Evolutionary conservation across 352 stramenopile genomes (phyloP), one percentile per base, ranked within the genome.

Genomic region (Globisporangium paroecandrum): DNA sequence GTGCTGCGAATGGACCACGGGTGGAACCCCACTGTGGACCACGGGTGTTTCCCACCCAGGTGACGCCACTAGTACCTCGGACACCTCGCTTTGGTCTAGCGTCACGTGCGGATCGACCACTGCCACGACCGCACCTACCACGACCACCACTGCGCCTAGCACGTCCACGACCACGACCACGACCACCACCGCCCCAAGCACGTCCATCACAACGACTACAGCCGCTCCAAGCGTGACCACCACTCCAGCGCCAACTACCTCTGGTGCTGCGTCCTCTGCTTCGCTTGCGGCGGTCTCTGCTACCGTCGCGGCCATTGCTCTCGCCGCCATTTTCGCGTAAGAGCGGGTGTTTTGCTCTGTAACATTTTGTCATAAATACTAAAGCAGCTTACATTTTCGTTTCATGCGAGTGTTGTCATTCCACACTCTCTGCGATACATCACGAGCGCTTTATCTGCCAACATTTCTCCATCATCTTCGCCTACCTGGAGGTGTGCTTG

Each of bases 1-100:
- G 9, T 69, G 73, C 66, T 89, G 81, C 36, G 36, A 43, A 15
- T 43, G 36, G 36, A 41, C 36, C 36, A 41, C 10, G 36, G 36
- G 36, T 15, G 36, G 36, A 41, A 41, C 36, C 36, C 36, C 36
- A 10, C 36, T 9, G 9, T 41, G 36, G 36, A 41, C 36, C 36
- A 43, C 36, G 4, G 36, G 36, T 1, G 36, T 43, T 18, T 43
- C 36, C 4, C 36, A 43, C 12, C 36, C 36, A 18, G 36, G 36
- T 43, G 36, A 43, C 36, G 12, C 36, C 12, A 18, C 36, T 13
- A 43, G 12, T 13, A 43, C 36, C 36, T 43, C 36, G 3, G 36
- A 43, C 36, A 9, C 36, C 36, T 18, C 36, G 36, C 36, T 43
- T 15, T 43, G 36, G 36, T 15, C 36, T 15, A 18, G 36, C 10